Evolutionary conservation across 176 grass and related monocot genomes (phyloP).

Genomic region (Eleusine indica): DNA sequence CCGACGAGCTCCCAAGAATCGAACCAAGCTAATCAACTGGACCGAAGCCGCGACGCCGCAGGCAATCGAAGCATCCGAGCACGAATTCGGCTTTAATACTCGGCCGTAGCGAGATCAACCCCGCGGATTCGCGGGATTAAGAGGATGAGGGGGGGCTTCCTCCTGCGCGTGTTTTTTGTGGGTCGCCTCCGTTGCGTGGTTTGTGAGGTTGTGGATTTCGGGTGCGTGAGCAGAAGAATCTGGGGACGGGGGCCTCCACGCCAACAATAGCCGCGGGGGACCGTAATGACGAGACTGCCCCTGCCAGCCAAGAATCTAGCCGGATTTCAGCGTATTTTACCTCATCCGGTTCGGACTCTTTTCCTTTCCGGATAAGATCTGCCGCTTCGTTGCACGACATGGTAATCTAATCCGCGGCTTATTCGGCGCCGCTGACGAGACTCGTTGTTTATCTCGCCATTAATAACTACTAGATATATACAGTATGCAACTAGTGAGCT

Average conservation of each 20-base stretch:
- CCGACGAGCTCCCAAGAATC: neutral
- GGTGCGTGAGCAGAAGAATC: conserved; percentile 34
- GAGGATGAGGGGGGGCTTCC: neutral
- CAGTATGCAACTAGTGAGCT: neutral
- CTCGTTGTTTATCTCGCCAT: neutral
- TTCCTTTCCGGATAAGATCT: conserved; percentile 34
- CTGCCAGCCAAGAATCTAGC: conserved; percentile 4
- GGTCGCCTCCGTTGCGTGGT: conserved; percentile 33
- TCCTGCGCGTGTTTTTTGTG: conserved; percentile 43
- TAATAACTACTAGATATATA: too few relatives aligned
- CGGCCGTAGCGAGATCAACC: neutral
- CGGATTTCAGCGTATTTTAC: conserved; percentile 24
- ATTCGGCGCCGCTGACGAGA: neutral
- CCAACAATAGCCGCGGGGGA: conserved; percentile 29
- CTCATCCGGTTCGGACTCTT: conserved; percentile 30
- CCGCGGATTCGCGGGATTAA: conserved; percentile 30
- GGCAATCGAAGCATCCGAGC: neutral
- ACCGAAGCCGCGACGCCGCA: neutral
- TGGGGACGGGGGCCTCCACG: conserved; percentile 26
- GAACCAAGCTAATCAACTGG: neutral
- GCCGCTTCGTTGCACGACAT: conserved; percentile 12
- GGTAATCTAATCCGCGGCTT: neutral
- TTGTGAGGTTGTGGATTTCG: conserved; percentile 36
- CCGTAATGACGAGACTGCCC: conserved; percentile 36
- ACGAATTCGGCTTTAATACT: conserved; percentile 18